Evolutionary conservation across 2,329 filamentous ascomycete species (phyloP).

Genomic region (Calycina herbarum): DNA sequence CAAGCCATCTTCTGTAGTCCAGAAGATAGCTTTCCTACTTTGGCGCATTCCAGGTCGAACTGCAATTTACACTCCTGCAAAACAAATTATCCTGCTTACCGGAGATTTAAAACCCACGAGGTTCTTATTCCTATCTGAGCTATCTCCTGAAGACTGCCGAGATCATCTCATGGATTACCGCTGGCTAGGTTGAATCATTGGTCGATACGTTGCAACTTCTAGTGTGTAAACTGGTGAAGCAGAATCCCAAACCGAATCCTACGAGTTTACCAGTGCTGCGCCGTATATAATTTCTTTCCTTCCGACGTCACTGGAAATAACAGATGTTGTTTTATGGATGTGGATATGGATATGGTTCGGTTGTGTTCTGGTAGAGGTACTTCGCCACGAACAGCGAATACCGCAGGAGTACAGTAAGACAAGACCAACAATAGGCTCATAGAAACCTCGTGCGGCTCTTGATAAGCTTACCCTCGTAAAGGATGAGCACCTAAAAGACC

Average conservation of each 20-base stretch:
- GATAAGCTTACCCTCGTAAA: background rate
- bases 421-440: background rate
- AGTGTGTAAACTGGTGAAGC: background rate
- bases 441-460: background rate
- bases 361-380: background rate
- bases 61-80: background rate
- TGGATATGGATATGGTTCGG: background rate
- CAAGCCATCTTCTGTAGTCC: background rate
- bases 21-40: background rate
- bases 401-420: background rate
- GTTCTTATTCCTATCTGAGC: background rate
- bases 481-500: background rate
- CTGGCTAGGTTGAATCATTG: background rate
- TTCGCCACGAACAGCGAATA: background rate
- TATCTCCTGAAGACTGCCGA: background rate
- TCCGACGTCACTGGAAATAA: background rate
- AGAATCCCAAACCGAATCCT: background rate
- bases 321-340: background rate
- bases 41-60: background rate
- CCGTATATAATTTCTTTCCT: conserved; percentile 2
- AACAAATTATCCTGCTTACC: background rate
- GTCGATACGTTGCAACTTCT: background rate
- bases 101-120: background rate
- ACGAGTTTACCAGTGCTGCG: background rate
- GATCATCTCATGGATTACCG: background rate